Evolutionary conservation across 345 rosid genomes (phyloP).

Genomic region (Citrus hindsii): DNA sequence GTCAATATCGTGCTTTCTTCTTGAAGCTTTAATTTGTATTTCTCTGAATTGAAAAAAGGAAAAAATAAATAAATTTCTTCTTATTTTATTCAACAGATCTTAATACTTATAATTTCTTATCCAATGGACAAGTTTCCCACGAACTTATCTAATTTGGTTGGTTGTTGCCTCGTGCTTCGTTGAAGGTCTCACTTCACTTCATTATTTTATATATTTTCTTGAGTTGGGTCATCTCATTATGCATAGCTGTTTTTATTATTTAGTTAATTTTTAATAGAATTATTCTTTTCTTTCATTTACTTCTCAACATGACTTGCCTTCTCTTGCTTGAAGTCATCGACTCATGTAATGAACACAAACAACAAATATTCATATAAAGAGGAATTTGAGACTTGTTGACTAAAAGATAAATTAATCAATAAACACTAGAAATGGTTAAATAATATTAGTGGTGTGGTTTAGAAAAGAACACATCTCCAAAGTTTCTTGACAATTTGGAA

Average conservation of each 20-base stretch:
- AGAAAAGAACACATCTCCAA: conserved; percentile 2
- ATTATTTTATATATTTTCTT: background rate
- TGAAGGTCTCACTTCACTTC: background rate
- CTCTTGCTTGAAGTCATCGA: background rate
- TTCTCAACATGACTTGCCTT: background rate
- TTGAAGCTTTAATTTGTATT: background rate
- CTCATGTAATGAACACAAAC: too few relatives aligned
- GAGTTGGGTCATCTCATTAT: background rate
- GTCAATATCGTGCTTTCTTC: too few relatives aligned
- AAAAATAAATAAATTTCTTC: background rate
- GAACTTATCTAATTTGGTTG: conserved; percentile 16
- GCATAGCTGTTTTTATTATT: background rate
- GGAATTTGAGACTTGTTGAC: conserved; percentile 9
- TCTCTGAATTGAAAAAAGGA: background rate
- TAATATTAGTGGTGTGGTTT: background rate
- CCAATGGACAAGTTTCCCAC: conserved; percentile 11
- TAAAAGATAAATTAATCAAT: background rate
- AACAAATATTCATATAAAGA: background rate
- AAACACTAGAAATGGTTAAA: background rate
- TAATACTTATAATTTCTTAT: background rate
- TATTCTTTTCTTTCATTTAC: background rate
- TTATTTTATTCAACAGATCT: background rate
- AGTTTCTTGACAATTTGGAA: conserved; percentile 9
- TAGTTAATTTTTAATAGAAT: background rate
- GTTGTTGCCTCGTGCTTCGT: conserved; percentile 31